These are phyloP conservation scores for Penicillium argentinense DNA, from an alignment of 495 filamentous ascomycete genomes.

Conservation along the genomic window DNA sequence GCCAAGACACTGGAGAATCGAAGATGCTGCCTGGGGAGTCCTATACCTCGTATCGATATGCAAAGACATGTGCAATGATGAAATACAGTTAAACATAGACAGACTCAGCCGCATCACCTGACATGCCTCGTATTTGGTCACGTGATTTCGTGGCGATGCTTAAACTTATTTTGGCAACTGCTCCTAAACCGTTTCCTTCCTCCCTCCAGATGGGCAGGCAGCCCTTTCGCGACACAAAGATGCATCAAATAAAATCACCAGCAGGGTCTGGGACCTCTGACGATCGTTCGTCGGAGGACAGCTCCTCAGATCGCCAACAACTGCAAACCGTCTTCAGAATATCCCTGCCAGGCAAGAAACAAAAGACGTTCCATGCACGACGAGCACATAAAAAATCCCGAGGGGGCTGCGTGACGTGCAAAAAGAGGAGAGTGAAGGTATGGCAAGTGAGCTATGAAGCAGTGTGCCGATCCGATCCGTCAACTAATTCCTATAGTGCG, in stretches of 20 bases:
- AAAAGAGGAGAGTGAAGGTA: conserved; percentile 34
- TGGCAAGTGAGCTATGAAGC: not conserved
- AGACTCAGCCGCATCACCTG: conserved; percentile 1
- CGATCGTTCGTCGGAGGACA: not conserved
- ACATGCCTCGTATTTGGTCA: conserved; percentile 1
- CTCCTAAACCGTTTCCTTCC: too few species aligned
- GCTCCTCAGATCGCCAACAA: not conserved
- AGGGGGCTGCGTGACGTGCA: conserved; percentile 30
- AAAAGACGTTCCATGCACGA: conserved; percentile 13
- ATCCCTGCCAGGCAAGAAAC: not conserved
- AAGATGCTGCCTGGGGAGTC: not conserved
- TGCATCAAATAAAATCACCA: not conserved
- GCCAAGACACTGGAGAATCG: too few species aligned
- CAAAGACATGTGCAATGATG: not conserved
- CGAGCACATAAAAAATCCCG: conserved; percentile 34
- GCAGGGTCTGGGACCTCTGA: not conserved
- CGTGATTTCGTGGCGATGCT: conserved; percentile 10
- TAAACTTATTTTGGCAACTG: conserved; percentile 5
- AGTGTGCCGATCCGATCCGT: not conserved
- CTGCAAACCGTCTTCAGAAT: conserved; percentile 28
- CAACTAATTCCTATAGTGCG: conserved; percentile 33
- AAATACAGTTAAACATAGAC: too few species aligned
- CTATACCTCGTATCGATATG: not conserved
- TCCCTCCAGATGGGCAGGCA: too few species aligned
- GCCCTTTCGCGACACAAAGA: not conserved